Conservation (phyloP, 306 rosid species). For the Oemleria cerasiformis region DNA sequence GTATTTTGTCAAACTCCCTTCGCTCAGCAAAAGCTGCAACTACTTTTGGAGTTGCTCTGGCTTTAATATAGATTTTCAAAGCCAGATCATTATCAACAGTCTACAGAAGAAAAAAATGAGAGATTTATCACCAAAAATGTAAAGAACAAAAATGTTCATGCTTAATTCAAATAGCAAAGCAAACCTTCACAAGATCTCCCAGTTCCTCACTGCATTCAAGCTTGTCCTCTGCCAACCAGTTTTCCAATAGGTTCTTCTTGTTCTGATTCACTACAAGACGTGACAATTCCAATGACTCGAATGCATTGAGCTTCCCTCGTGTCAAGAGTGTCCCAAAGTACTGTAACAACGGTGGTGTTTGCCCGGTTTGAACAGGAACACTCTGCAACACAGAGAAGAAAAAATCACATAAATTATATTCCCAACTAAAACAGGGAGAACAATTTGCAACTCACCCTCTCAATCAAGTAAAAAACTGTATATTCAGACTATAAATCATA, state of each 20-base stretch:
- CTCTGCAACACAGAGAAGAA: conserved; percentile 51
- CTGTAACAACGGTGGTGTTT: conserved; percentile 97
- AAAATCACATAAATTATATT: neutral
- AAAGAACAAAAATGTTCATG: neutral
- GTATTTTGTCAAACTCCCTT: conserved; percentile 97
- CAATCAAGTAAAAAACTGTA: neutral
- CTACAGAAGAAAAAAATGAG: conserved; percentile 36
- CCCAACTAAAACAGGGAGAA: neutral
- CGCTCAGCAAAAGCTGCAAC: conserved; percentile 99
- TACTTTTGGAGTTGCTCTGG: conserved; percentile 98
- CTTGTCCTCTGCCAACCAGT: conserved; percentile 99
- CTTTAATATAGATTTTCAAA: conserved; percentile 91
- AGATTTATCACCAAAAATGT: conserved; percentile 11
- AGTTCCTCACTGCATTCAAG: conserved; percentile 98
- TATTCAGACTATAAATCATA: neutral
- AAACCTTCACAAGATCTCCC: conserved; percentile 99
- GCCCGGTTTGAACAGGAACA: conserved; percentile 99
- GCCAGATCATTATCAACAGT: conserved; percentile 98
- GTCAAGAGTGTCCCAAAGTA: conserved; percentile 97
- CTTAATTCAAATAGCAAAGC: conserved; percentile 23
- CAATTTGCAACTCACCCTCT: neutral
- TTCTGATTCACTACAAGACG: conserved; percentile 98
- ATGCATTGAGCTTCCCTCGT: conserved; percentile 90
- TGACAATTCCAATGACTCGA: conserved; percentile 89
- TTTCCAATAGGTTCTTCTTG: conserved; percentile 94